phyloP scores from a whole-genome alignment of 2,329 filamentous ascomycete genomes.

The Grosmannia huntii region DNA sequence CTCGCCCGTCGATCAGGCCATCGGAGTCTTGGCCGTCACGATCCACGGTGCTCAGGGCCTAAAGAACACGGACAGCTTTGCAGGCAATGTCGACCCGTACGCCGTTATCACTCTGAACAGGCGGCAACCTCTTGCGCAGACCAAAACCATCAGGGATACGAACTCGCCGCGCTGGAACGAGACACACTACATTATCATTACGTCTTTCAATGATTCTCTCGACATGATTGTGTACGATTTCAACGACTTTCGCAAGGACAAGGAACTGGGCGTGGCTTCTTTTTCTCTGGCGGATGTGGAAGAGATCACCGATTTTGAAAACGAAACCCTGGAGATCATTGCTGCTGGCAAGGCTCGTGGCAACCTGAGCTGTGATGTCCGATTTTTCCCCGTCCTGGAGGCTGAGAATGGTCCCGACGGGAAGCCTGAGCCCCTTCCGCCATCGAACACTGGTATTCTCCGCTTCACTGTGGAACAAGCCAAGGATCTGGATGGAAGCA shows the following conservation, averaged over 20 bases:
- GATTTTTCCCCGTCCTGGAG: constrained; percentile 89
- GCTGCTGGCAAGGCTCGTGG: constrained; percentile 76
- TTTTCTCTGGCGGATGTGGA: constrained; percentile 79
- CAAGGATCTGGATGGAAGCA: constrained; percentile 86
- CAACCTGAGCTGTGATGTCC: constrained; percentile 65
- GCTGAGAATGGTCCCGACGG: constrained; percentile 61
- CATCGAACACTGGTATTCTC: constrained; percentile 86
- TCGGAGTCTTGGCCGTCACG: constrained; percentile 85
- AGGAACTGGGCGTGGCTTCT: constrained; percentile 77
- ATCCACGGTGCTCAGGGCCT: constrained; percentile 83
- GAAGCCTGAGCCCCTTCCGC: constrained; percentile 65
- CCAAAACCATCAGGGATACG: constrained; percentile 77
- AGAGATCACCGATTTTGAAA: constrained; percentile 64
- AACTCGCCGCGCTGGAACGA: constrained; percentile 90
- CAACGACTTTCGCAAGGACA: constrained; percentile 94
- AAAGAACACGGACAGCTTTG: constrained; percentile 91
- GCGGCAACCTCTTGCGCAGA: constrained; percentile 68
- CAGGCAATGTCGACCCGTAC: constrained; percentile 85
- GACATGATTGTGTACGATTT: constrained; percentile 81
- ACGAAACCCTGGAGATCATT: constrained; percentile 71
- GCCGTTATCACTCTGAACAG: constrained; percentile 73
- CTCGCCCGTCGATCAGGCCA: constrained; percentile 85
- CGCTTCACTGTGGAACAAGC: constrained; percentile 90
- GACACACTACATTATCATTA: constrained; percentile 90
- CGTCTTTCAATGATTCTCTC: constrained; percentile 76